phyloP scores from a whole-genome alignment of 2,329 filamentous ascomycete species.

The Diaporthe velutina region DNA sequence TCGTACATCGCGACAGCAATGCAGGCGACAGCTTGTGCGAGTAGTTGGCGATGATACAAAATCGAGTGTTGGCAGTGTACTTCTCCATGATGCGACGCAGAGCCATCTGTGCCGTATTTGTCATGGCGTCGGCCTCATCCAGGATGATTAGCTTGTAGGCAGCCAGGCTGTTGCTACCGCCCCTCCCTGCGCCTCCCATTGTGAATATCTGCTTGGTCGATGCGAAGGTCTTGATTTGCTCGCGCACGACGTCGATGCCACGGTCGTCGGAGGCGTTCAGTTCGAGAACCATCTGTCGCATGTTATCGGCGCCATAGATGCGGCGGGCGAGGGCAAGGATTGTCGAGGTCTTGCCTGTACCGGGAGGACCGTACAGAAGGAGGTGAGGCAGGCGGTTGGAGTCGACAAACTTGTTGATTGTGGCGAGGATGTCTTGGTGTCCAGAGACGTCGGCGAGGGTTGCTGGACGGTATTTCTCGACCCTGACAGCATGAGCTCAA shows the following conservation, averaged over 20 bases:
- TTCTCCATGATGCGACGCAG: constrained; percentile 98
- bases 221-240: constrained; percentile 99
- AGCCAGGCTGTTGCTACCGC: constrained; percentile 67
- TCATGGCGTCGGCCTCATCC: constrained; percentile 99
- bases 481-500: constrained; percentile 64
- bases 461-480: constrained; percentile 95
- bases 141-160: constrained; percentile 96
- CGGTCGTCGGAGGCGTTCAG: constrained; percentile 97
- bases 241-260: constrained; percentile 96
- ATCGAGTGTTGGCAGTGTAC: constrained; percentile 97
- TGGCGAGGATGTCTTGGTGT: constrained; percentile 96
- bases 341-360: constrained; percentile 97
- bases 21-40: constrained; percentile 97
- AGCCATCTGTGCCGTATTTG: constrained; percentile 98
- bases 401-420: constrained; percentile 98
- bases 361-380: constrained; percentile 94
- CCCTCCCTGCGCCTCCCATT: constrained; percentile 63
- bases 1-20: constrained; percentile 90
- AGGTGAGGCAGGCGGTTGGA: constrained; percentile 94
- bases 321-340: constrained; percentile 91
- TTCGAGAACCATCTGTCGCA: constrained; percentile 98
- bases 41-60: constrained; percentile 99
- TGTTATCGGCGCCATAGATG: constrained; percentile 92
- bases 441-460: constrained; percentile 94
- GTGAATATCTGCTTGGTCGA: constrained; percentile 97